A percentile compares a stretch with the other conserved stretches of the same genome.
phyloP scores from a whole-genome alignment of 2,329 filamentous ascomycete genomes.

The Alternaria arbusti region DNA sequence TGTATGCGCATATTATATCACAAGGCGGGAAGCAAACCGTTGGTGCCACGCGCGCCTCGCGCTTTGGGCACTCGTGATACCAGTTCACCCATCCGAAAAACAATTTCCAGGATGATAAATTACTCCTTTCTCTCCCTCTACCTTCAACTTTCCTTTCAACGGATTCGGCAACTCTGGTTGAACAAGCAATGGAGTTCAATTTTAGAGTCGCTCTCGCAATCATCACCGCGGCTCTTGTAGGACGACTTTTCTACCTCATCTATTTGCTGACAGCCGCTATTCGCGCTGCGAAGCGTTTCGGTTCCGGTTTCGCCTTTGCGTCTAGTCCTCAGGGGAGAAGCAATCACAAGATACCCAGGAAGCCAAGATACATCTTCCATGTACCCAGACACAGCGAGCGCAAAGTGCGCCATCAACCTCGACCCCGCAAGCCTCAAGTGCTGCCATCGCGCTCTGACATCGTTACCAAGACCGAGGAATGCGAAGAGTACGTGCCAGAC shows the following conservation, averaged over 20 bases:
- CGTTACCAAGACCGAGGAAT: neutral
- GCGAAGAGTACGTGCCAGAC: neutral
- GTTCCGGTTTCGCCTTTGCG: neutral
- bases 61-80: neutral
- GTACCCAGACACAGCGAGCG: neutral
- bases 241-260: neutral
- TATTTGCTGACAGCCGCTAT: neutral
- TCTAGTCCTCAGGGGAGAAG: neutral
- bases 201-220: neutral
- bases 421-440: neutral
- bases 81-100: neutral
- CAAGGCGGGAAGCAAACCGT: neutral
- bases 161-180: neutral
- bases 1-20: no score
- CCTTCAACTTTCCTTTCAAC: neutral
- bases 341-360: neutral
- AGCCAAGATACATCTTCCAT: neutral
- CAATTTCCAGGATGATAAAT: neutral
- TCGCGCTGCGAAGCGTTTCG: neutral
- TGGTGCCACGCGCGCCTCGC: neutral
- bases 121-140: neutral
- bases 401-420: neutral
- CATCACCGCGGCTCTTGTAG: neutral
- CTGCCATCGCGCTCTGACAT: neutral
- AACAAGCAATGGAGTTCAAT: neutral